Evolutionary conservation across 192 early-diverging fungal genomes (phyloP), one percentile per base, ranked within the genome.

Genomic region (Rhizoclosmatium globosum): DNA sequence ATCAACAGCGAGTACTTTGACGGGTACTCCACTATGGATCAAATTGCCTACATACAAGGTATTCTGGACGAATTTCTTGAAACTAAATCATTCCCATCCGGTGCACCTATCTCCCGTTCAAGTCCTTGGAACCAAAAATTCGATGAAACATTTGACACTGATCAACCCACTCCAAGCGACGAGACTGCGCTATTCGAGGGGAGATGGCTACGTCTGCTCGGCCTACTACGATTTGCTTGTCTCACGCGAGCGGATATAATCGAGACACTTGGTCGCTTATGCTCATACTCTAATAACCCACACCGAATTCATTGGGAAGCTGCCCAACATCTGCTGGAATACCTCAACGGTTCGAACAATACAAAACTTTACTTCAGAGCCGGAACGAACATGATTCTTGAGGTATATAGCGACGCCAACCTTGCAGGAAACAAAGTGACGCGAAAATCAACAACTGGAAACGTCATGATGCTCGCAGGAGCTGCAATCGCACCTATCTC

Each of bases 41-140:
- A 64, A 23, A 64, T 64, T 41, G 62, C 11, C 6, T 64, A 64
- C 62, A 64, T 64, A 6, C 6, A n/a, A 23, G 39, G 39, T 31
- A 41, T 64, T 31, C n/a, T 64, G 11, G 62, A 64, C n/a, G 62
- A 64, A 23, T 13, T n/a, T 23, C 39, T 64, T 9, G 62, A 64
- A 64, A 64, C 23, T 7, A 64, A 64, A 23, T 9, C n/a, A 23
- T 31, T 64, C 21, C n/a, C 39, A 41, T 15, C 9, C 62, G 62
- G 62, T 6, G 62, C 6, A 7, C 11, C n/a, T 9, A 64, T 31
- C 62, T 31, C 62, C 11, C n/a, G 39, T 6, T 41, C 39, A 9
- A 64, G 9, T 13, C 62, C 62, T 15, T 64, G 62, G 62, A 31
- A 41, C 62, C n/a, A n/a, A 6, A 23, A 6, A 23, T 11, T 64